Evolutionary conservation across 495 filamentous ascomycete species (phyloP).

Genomic region (Hypoxylon rickii): DNA sequence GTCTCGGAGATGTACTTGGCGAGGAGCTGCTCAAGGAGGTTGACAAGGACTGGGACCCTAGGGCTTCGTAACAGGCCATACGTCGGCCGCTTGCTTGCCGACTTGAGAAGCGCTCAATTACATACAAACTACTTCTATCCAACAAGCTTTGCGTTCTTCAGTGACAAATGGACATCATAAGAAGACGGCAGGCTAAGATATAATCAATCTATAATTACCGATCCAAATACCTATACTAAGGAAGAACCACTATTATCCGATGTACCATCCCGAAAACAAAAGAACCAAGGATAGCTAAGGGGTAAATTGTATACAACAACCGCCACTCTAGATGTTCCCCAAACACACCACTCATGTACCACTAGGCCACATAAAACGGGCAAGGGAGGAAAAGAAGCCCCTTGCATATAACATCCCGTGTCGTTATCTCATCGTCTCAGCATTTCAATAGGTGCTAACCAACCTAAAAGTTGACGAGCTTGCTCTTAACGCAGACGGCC

Average conservation of each 20-base stretch:
- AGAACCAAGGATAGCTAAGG: conserved; percentile 8
- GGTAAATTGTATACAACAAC: conserved; percentile 23
- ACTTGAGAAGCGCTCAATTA: no score
- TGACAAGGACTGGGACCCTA: conserved; percentile 35
- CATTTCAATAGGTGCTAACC: background rate
- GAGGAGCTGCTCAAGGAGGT: conserved; percentile 28
- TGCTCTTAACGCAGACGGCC: conserved; percentile 56
- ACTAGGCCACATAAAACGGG: conserved; percentile 2
- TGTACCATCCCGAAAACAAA: background rate
- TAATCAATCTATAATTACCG: conserved; percentile 26
- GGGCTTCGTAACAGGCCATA: conserved; percentile 21
- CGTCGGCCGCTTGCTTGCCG: no score
- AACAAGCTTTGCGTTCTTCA: no score
- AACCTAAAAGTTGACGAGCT: conserved; percentile 43
- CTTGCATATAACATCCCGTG: no score
- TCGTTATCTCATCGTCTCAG: no score
- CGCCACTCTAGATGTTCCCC: conserved; percentile 9
- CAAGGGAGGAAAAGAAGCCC: background rate
- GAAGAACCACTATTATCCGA: conserved; percentile 23
- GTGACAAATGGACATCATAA: background rate
- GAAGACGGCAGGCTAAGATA: background rate
- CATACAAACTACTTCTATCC: no score
- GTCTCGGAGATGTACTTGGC: conserved; percentile 34
- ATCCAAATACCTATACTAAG: conserved; percentile 30
- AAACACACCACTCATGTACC: conserved; percentile 6